phyloP scores from a whole-genome alignment of 306 rosid species.

The Calophaca sinica region DNA sequence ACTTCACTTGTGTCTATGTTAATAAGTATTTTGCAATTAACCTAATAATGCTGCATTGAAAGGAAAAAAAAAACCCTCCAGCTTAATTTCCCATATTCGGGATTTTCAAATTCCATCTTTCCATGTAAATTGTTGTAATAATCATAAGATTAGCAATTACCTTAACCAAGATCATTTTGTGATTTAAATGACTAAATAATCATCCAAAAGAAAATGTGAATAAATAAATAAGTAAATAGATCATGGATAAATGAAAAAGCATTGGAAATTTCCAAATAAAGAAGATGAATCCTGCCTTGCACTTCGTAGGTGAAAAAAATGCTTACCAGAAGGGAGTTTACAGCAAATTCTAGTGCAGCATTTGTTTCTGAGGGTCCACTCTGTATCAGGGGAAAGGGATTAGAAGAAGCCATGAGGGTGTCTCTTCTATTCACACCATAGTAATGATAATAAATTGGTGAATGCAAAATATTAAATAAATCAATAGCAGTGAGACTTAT shows the following conservation, averaged over 20 bases:
- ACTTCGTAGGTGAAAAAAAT: background rate
- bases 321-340: slow-evolving; percentile 79
- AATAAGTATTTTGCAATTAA: no score
- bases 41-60: no score
- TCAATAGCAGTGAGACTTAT: slow-evolving; percentile 34
- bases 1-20: no score
- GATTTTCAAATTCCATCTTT: no score
- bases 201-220: slow-evolving; percentile 5
- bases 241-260: slow-evolving; percentile 13
- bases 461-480: slow-evolving; percentile 26
- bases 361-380: slow-evolving; percentile 90
- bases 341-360: slow-evolving; percentile 93
- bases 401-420: slow-evolving; percentile 12
- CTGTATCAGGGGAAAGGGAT: slow-evolving; percentile 55
- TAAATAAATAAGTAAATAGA: background rate
- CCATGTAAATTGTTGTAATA: no score
- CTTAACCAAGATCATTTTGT: slow-evolving; percentile 26
- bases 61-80: no score
- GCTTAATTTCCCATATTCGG: no score
- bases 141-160: slow-evolving; percentile 25
- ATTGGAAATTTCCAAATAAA: background rate
- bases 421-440: slow-evolving; percentile 27
- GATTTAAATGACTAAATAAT: slow-evolving; percentile 17
- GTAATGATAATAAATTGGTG: slow-evolving; percentile 5
- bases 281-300: slow-evolving; percentile 25